These are phyloP conservation scores for Populus hybrid DNA, from an alignment of 441 rosid genomes.

Conservation along the genomic window DNA sequence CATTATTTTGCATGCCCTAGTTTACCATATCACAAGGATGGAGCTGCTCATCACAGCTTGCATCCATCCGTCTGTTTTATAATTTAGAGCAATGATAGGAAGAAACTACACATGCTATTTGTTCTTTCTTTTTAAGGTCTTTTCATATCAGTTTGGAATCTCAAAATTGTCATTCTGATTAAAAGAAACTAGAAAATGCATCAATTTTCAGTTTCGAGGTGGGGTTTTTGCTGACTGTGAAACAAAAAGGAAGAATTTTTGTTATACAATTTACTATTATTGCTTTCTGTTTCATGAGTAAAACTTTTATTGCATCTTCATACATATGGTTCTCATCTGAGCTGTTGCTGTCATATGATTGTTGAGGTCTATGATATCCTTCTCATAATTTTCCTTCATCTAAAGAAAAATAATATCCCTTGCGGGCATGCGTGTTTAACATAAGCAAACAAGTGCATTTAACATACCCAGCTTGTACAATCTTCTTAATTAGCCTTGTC, in stretches of 20 bases:
- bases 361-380: too few relatives aligned
- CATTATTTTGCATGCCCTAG: conserved; percentile 4
- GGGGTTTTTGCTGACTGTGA: not conserved
- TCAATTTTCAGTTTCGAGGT: not conserved
- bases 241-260: not conserved
- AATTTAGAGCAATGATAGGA: conserved; percentile 10
- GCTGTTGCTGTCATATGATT: too few relatives aligned
- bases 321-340: too few relatives aligned
- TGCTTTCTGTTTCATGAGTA: not conserved
- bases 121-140: not conserved
- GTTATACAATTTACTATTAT: too few relatives aligned
- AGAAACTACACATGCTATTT: not conserved
- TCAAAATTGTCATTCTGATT: conserved; percentile 4
- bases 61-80: not conserved
- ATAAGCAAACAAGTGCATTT: too few relatives aligned
- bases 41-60: conserved; percentile 2
- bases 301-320: too few relatives aligned
- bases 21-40: not conserved
- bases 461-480: too few relatives aligned
- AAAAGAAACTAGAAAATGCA: conserved; percentile 2
- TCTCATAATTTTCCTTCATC: too few relatives aligned
- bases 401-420: too few relatives aligned
- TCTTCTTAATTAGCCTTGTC: too few relatives aligned
- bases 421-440: too few relatives aligned
- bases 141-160: not conserved